phyloP scores from a whole-genome alignment of 306 rosid species.

The Cucurbita ficifolia region DNA sequence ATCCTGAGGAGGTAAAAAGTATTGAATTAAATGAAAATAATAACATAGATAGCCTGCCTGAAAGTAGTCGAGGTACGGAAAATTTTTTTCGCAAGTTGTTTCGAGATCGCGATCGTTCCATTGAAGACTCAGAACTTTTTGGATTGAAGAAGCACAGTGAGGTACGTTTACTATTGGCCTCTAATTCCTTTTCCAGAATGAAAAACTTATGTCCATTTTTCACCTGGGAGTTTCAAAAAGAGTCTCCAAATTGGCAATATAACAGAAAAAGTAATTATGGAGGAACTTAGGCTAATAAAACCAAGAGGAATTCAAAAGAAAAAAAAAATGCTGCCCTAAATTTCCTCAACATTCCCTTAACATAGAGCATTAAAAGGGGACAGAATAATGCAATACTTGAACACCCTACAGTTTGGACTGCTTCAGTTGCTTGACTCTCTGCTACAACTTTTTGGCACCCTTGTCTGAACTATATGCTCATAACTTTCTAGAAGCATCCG shows the following conservation, averaged over 20 bases:
- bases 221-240: background rate
- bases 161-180: constrained; percentile 26
- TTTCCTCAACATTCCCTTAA: background rate
- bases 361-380: background rate
- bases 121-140: constrained; percentile 81
- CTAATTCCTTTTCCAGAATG: background rate
- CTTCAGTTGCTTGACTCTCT: background rate
- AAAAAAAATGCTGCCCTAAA: background rate
- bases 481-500: constrained; percentile 43
- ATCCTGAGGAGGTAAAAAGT: constrained; percentile 68
- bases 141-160: constrained; percentile 69
- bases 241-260: background rate
- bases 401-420: background rate
- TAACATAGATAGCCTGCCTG: constrained; percentile 29
- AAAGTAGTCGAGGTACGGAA: constrained; percentile 86
- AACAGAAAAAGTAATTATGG: background rate
- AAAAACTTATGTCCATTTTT: background rate
- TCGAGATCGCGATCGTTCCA: constrained; percentile 71
- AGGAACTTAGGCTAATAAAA: background rate
- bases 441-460: background rate
- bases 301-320: background rate
- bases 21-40: constrained; percentile 35
- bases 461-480: background rate
- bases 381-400: background rate
- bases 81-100: constrained; percentile 79